Base-by-base conservation (phyloP, 495 filamentous ascomycete genomes). In the Penicillium dipodomyicola region DNA sequence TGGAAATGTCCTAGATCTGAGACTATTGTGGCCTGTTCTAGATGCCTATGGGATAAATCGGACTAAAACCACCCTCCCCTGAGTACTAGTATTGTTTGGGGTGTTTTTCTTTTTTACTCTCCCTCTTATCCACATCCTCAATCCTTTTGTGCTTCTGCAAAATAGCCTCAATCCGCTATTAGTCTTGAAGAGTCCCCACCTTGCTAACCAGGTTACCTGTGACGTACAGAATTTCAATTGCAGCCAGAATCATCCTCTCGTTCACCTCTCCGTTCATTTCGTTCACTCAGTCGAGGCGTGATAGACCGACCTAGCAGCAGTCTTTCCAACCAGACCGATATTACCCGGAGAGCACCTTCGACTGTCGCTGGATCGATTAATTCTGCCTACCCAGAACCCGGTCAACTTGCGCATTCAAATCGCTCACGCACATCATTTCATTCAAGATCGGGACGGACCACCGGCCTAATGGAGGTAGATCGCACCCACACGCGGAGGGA, bases 401-500 rank as follows among this genome's bases (percentile, higher is more conserved):
- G 50, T 20, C 60, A 64, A 15, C 54, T 61, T 12, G n/a, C 37
- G 50, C 66, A 68, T 40, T 64, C 64, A 51, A 75, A 75, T 52
- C 68, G 64, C 19, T 73, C 74, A 12, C 71, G 72, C 47, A 69
- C 67, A 17, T 80, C 78, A 0, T 79, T 77, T 54, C 74, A 77
- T 60, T 76, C 76, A 58, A 72, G 77, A 61, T 75, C 80, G 14
- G 76, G 71, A 63, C 75, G 77, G 63, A 91, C 85, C 78, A 85
- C 90, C 60, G 90, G 85, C 67, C 82, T 86, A 67, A 78, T 90
- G 68, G 86, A 89, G 65, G 77, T 90, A 22, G 92, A 97, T 64
- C 82, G 91, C 61, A 85, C 82, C 57, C 85, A 91, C 27, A 87
- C 86, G 56, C 84, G 95, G 71, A 80, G 93, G 58, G 95, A 97